Conservation (phyloP, 1,139 yeast genomes). For the Hemisphaericaspora lyxosophila region DNA sequence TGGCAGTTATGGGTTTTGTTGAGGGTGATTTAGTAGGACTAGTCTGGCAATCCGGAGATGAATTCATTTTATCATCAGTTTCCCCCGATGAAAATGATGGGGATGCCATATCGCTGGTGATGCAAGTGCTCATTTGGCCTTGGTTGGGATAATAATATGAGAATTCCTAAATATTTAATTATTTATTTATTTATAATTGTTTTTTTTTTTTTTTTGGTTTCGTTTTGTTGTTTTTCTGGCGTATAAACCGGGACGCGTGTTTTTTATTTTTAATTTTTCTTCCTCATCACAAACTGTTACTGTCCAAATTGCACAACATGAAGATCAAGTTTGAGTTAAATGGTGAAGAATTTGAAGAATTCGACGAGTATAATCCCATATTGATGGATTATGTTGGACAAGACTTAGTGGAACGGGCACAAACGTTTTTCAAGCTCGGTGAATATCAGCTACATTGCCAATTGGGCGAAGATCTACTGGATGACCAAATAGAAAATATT, state of each 20-base stretch:
- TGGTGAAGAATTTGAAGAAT: constrained; percentile 13
- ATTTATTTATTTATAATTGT: too few relatives aligned
- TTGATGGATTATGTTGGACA: constrained; percentile 15
- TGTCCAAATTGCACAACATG: constrained; percentile 7
- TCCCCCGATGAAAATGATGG: neutral
- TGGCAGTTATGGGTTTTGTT: neutral
- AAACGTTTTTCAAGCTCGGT: neutral
- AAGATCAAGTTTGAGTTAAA: constrained; percentile 9
- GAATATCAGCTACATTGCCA: constrained; percentile 2
- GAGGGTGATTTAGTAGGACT: neutral
- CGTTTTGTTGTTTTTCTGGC: neutral
- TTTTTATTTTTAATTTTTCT: neutral
- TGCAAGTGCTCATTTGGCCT: neutral
- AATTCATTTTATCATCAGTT: neutral
- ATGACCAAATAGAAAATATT: constrained; percentile 16
- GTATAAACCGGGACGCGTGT: neutral
- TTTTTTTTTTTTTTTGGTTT: too few relatives aligned
- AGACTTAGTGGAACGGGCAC: constrained; percentile 3
- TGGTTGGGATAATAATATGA: too few relatives aligned
- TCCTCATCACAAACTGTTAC: neutral
- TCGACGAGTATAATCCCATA: constrained; percentile 15
- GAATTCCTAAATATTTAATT: too few relatives aligned
- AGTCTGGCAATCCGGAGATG: neutral
- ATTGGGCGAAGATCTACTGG: constrained; percentile 6
- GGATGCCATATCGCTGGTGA: neutral